These are phyloP conservation scores for button mushroom (Agaricus bisporus) DNA, from an alignment of 768 basidiomycete species.

Conservation along the genomic window DNA sequence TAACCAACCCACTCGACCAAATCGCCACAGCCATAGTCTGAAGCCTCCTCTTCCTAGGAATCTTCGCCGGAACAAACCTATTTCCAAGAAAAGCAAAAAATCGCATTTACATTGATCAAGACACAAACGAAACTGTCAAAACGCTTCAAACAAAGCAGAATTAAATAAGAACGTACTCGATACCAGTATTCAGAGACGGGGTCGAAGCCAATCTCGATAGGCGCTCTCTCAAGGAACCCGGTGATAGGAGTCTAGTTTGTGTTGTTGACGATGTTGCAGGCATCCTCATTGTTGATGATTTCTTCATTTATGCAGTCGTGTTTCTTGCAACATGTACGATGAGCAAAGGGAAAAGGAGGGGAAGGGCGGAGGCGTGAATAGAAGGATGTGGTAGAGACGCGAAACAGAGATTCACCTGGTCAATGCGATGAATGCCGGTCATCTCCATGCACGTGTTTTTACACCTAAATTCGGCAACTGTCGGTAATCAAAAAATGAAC, in stretches of 20 bases:
- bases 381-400: neutral
- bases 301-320: neutral
- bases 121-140: no score
- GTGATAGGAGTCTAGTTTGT: slow-evolving; percentile 41
- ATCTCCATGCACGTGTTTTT: neutral
- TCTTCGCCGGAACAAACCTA: slow-evolving; percentile 81
- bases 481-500: neutral
- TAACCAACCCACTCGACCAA: slow-evolving; percentile 80
- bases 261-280: slow-evolving; percentile 16
- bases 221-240: slow-evolving; percentile 53
- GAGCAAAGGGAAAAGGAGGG: neutral
- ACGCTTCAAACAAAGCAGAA: no score
- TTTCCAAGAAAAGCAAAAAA: neutral
- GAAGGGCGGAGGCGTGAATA: neutral
- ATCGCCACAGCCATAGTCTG: slow-evolving; percentile 87
- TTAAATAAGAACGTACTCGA: slow-evolving; percentile 48
- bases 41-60: slow-evolving; percentile 79
- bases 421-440: neutral
- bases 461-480: neutral
- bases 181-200: slow-evolving; percentile 61
- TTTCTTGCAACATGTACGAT: neutral
- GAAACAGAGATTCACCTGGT: neutral
- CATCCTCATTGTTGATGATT: neutral
- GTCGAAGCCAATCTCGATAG: slow-evolving; percentile 57
- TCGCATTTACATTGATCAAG: neutral